Base-by-base conservation (phyloP, 1,284 basidiomycete species). In the Trametes polyzona region DNA sequence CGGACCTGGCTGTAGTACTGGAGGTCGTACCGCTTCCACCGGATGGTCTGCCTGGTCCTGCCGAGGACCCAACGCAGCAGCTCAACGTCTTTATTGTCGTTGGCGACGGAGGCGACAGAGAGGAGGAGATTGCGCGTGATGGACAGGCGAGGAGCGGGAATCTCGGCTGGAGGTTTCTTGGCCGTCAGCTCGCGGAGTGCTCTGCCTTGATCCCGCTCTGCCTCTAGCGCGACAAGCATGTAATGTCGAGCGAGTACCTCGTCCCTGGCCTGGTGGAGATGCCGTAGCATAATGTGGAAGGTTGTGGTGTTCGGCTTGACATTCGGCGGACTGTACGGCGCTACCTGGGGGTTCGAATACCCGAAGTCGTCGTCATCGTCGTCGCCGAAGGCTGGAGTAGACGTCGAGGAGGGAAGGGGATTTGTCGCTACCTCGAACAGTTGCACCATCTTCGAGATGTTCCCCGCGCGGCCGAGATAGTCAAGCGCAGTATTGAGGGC, bases 351-450 rank as follows among this genome's bases (percentile, higher is more conserved):
- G 21, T 76, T 71, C 0, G 74, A 67, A 2, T 75, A 68, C 9
- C 78, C 73, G 54, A 80, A 77, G 40, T 80, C 76, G 58, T 89
- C 88, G 39, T 91, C 88, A 42, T 87, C 86, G 37, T 88, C 87
- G 16, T 84, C 82, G 49, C 87, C 83, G 62, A 86, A 86, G 48
- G 78, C 73, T 52, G 81, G 76, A 61, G 76, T 71, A 60, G 65
- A 73, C 24, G 78, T 48, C 3, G 48, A 35, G 73, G 67, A 65
- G 3, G 83, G 85, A 23, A 92, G 78, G 12, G 88, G 88, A 42
- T 82, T 79, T 0, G 89, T 89, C 58, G 92, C 79, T 21, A 89
- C 85, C 65, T 92, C 90, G 65, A 92, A 93, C 0, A 84, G 78
- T 64, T 85, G 82, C 2, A 92, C 78, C 68, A 92, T 79, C 65